Evolutionary conservation across 202 grass and related monocot species (phyloP).

Genomic region (Sporobolus alterniflorus): DNA sequence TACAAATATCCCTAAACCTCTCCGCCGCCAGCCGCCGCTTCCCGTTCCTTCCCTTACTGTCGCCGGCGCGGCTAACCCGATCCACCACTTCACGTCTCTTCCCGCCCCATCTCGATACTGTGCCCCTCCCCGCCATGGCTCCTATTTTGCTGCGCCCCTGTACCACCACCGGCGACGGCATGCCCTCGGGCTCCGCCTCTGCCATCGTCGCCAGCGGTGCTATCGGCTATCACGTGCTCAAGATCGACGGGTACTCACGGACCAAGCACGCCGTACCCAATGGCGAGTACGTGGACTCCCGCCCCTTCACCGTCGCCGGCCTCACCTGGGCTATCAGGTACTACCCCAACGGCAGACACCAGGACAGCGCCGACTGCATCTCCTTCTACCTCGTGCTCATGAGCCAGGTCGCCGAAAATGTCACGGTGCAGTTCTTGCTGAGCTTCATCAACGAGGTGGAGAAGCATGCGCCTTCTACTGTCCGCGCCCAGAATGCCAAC

Average conservation of each 20-base stretch:
- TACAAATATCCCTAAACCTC: no score
- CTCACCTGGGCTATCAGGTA: background rate
- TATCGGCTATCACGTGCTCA: background rate
- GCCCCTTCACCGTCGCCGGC: background rate
- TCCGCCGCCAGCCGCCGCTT: no score
- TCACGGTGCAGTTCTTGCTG: background rate
- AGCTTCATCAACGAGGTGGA: background rate
- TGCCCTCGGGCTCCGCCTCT: background rate
- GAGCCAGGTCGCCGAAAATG: background rate
- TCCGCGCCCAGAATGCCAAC: accelerated
- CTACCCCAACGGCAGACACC: background rate
- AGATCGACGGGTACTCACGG: background rate
- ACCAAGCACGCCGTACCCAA: background rate
- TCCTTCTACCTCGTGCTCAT: background rate
- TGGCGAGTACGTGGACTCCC: background rate
- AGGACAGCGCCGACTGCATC: background rate
- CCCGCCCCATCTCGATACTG: no score
- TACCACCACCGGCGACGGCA: background rate
- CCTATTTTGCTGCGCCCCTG: background rate
- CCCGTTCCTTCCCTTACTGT: no score
- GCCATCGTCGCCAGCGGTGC: background rate
- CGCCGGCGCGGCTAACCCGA: no score
- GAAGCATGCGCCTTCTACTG: background rate
- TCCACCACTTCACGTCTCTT: no score
- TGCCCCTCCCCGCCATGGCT: no score